phyloP scores from a whole-genome alignment of 2,329 filamentous ascomycete genomes.

The Fusarium anthophilum region DNA sequence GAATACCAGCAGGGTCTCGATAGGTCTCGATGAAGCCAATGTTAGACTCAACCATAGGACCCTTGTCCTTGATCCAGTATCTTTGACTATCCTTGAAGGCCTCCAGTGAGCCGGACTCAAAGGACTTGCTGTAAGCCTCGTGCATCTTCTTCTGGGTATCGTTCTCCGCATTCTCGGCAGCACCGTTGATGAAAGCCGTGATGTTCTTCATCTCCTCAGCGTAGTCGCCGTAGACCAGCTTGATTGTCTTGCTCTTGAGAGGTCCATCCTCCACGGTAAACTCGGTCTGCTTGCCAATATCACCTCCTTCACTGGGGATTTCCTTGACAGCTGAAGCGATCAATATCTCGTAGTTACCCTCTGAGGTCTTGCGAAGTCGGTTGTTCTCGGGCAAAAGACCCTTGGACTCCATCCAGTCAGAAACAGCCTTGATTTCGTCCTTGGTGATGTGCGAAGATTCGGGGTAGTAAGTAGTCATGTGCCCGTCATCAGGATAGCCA shows the following conservation, averaged over 20 bases:
- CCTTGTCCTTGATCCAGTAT: slow-evolving; percentile 84
- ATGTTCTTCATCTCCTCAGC: slow-evolving; percentile 76
- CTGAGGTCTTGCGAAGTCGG: slow-evolving; percentile 72
- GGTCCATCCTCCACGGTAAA: slow-evolving; percentile 68
- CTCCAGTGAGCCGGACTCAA: slow-evolving; percentile 76
- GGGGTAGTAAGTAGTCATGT: slow-evolving; percentile 86
- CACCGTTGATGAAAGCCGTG: slow-evolving; percentile 72
- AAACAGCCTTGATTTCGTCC: slow-evolving; percentile 76
- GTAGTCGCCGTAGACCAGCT: slow-evolving; percentile 79
- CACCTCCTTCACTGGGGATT: slow-evolving; percentile 70
- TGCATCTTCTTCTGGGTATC: slow-evolving; percentile 80
- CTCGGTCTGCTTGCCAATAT: slow-evolving; percentile 72
- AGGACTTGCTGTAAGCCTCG: slow-evolving; percentile 77
- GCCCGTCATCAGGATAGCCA: slow-evolving; percentile 77
- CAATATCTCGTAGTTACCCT: slow-evolving; percentile 74
- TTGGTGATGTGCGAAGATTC: slow-evolving; percentile 78
- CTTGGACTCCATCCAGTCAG: slow-evolving; percentile 77
- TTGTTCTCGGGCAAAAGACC: slow-evolving; percentile 80
- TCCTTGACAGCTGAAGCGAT: slow-evolving; percentile 74
- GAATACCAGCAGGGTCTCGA: slow-evolving; percentile 80
- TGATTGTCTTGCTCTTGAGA: slow-evolving; percentile 73
- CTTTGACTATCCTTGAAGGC: slow-evolving; percentile 84
- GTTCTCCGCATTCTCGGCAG: slow-evolving; percentile 75
- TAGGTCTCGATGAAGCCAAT: slow-evolving; percentile 90
- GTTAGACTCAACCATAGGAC: slow-evolving; percentile 81